Conservation (phyloP, 169 alveolate species). For the Babesia gibsoni region DNA sequence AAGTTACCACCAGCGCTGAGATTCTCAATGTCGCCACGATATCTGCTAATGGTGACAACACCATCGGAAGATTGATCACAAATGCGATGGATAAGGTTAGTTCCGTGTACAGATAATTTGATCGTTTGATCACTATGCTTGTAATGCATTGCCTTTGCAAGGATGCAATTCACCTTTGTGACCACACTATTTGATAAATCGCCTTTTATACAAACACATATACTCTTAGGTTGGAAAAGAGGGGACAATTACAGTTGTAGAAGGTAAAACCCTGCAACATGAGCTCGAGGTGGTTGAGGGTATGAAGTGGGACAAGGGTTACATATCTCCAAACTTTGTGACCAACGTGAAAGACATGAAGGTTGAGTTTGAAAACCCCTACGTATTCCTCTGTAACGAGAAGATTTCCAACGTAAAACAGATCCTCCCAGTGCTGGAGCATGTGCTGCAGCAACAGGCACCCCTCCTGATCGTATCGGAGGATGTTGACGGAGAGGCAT, state of each 20-base stretch:
- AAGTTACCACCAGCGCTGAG: constrained; percentile 75
- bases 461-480: constrained; percentile 96
- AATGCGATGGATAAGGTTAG: constrained; percentile 92
- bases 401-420: constrained; percentile 89
- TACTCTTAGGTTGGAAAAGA: constrained; percentile 90
- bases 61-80: constrained; percentile 94
- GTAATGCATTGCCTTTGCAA: no score
- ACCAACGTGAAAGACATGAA: constrained; percentile 93
- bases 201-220: constrained; percentile 7
- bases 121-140: not conserved
- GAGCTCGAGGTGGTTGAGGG: constrained; percentile 99
- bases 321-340: constrained; percentile 97
- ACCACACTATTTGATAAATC: not conserved
- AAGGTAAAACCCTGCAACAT: constrained; percentile 96
- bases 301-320: constrained; percentile 96
- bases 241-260: constrained; percentile 97
- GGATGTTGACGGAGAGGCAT: constrained; percentile 99
- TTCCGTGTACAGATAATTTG: no score
- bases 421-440: constrained; percentile 94
- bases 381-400: constrained; percentile 92
- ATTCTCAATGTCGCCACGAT: constrained; percentile 96
- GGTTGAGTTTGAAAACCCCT: constrained; percentile 94
- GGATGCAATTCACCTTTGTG: not conserved
- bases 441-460: constrained; percentile 89
- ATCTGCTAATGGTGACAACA: constrained; percentile 97